These are phyloP conservation scores for Yamadazyma takamatsuzukensis DNA, from an alignment of 805 yeast genomes.

Conservation along the genomic window DNA sequence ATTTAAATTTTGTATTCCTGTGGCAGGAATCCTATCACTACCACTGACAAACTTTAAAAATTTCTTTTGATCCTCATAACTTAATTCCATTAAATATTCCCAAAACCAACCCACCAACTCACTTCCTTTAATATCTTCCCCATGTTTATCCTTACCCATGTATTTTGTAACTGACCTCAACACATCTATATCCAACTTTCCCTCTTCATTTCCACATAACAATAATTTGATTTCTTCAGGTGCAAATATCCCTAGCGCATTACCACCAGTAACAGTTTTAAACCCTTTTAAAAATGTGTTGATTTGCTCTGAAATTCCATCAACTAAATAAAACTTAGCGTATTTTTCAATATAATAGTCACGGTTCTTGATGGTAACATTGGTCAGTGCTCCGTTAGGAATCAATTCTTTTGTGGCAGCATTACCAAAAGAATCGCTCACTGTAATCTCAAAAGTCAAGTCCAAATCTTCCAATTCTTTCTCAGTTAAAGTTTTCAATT, in stretches of 20 bases:
- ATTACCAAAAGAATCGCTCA: conserved; percentile 46
- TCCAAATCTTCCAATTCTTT: conserved; percentile 44
- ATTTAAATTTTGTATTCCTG: conserved; percentile 74
- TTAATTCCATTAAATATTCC: conserved; percentile 59
- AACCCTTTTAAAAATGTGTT: conserved; percentile 68
- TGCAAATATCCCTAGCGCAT: conserved; percentile 73
- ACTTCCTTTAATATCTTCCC: conserved; percentile 26
- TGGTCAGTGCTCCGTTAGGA: conserved; percentile 49
- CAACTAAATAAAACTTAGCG: conserved; percentile 56
- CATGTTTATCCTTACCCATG: conserved; percentile 49
- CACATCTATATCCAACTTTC: conserved; percentile 59
- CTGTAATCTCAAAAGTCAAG: conserved; percentile 58
- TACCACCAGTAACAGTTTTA: conserved; percentile 69
- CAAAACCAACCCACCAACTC: conserved; percentile 76
- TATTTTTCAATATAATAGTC: conserved; percentile 60
- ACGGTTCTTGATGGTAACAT: conserved; percentile 60
- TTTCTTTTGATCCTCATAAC: conserved; percentile 50
- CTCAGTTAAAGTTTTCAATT: conserved; percentile 20
- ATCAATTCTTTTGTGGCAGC: conserved; percentile 48
- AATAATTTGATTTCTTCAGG: conserved; percentile 79
- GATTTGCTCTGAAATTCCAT: conserved; percentile 50
- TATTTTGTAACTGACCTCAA: conserved; percentile 73
- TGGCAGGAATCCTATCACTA: conserved; percentile 87
- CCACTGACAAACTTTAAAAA: conserved; percentile 82
- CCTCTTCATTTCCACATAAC: conserved; percentile 71